Evolutionary conservation across 371 early-diverging fungal species (phyloP), one percentile per base, ranked within the genome.

Genomic region (Actinomortierella ambigua): DNA sequence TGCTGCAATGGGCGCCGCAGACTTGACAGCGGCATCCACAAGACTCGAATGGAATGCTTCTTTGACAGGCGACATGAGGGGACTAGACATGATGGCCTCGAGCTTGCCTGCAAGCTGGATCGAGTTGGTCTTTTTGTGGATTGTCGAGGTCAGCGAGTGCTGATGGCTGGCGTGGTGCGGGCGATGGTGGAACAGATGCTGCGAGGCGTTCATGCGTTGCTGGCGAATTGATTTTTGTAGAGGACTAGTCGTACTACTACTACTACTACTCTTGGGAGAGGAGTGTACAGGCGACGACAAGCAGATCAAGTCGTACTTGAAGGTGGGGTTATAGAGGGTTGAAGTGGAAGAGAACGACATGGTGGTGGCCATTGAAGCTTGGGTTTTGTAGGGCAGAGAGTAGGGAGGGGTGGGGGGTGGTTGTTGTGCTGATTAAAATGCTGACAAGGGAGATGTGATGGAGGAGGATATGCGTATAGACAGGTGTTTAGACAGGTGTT

Each of bases 41-140:
- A 18, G 48, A 22, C 48, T 53, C 50, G 26, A 70, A 26, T 2
- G 75, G 75, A 15, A 59, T 54, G 27, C 63, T 63, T 34, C 34
- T 34, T 34, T 34, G 4, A 34, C 34, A 4, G 34, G 34, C 11
- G 34, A 11, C 49, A 63, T 24, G 8, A 61, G 60, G 1, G 75
- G 67, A 58, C n/a, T 73, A n/a, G 67, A 67, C 63, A 67, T 66
- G 52, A 63, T 63, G 47, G 66, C 75, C 26, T 60, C 57, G 23
- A 73, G 64, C 51, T 59, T 73, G 57, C 64, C 61, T 17, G 68
- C 75, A 44, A 73, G 63, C 43, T 63, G 63, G 8, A 53, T 60
- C 17, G 63, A 59, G 0, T 63, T 60, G 22, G 75, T 60, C 67
- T 63, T 73, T 40, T 61, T 73, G 58, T 63, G 63, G 3, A 57